Evolutionary conservation across 2,329 filamentous ascomycete genomes (phyloP), one percentile per base, ranked within the genome.

Genomic region (Alternaria arborescens): DNA sequence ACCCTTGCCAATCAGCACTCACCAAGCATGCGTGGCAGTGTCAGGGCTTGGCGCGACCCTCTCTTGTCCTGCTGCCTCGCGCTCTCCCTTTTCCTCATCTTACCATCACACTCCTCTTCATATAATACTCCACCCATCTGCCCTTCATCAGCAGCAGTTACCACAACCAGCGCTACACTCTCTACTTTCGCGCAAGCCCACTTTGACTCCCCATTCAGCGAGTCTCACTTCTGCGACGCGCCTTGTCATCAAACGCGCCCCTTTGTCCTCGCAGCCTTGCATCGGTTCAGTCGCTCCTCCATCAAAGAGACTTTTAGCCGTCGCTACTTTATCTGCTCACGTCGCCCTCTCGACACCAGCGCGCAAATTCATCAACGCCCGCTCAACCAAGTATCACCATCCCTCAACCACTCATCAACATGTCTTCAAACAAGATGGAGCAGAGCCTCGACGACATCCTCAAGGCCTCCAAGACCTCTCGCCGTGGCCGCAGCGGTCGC

Each of bases 381-480:
- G 58, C 55, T 62, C 56, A 66, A 26, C 42, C 65, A 61, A 64
- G 61, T 61, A 61, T 61, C 42, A 58, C 36, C 54, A 44, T 56
- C 42, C 62, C 50, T 56, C 53, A 60, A 55, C 52, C 53, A 34
- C 60, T 61, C 60, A 60, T 67, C 72, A 70, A 41, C 62, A 75
- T 78, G 74, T 73, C 58, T 57, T 52, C 72, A 67, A 90, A 88
- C 84, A 97, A 97, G 85, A 91, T 99, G 78, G 93, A 97, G 81
- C 90, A 96, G 85, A 94, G 93, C 84, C 92, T 99, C 71, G 95
- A 98, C 81, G 93, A 97, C 83, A 97, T 99, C 82, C 89, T 97
- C 85, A 92, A 91, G 80, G 91, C 89, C 77, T 78, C 84, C 79
- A 65, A 61, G 54, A 58, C 52, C n/a, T 77, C 84, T 81, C 80